Conservation (phyloP, 78 protist genomes). For the Dictyostelium discoideum region dicty_2.7 NC_007088.5:788001-788500, state of each 20-base stretch:
- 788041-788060: conserved; percentile 6
- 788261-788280: conserved; percentile 40
- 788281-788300: conserved; percentile 75
- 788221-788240: conserved; percentile 51
- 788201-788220: conserved; percentile 36
- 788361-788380: conserved; percentile 34
- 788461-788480: not conserved
- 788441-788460: not conserved
- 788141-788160: not conserved
- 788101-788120: not conserved
- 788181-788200: conserved; percentile 26
- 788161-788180: not conserved
- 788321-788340: conserved; percentile 64
- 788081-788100: not conserved
- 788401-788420: not conserved
- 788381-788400: conserved; percentile 57
- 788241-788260: conserved; percentile 25
- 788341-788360: conserved; percentile 69
- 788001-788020: not conserved
- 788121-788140: not conserved
- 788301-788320: conserved; percentile 68
- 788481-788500: too few species aligned
- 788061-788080: not conserved
- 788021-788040: not conserved
- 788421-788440: not conserved